Percentiles rank a stretch among this genome's conserved stretches.
Conservation (phyloP, 371 early-diverging fungal genomes). For the Rhizopus stolonifer region DNA sequence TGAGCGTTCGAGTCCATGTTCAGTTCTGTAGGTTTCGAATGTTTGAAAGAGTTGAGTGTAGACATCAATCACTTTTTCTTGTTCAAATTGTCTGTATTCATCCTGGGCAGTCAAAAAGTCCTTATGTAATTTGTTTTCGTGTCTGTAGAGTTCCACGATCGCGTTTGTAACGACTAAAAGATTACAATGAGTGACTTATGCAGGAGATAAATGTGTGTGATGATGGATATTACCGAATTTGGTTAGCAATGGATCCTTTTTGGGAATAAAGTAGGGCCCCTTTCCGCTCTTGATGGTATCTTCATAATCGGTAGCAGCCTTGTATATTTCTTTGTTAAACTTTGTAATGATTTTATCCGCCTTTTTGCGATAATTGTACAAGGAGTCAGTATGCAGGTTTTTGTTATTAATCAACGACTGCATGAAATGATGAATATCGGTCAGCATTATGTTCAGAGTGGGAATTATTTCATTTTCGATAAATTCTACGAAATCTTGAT, state of each 20-base stretch:
- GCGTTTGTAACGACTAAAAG: conserved; percentile 15
- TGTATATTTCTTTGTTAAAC: conserved; percentile 16
- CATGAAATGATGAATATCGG: conserved; percentile 16
- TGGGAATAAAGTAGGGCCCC: conserved; percentile 13
- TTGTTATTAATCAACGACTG: conserved; percentile 14
- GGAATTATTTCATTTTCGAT: conserved; percentile 25
- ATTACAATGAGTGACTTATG: background rate
- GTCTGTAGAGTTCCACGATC: conserved; percentile 13
- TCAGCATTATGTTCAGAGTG: conserved; percentile 14
- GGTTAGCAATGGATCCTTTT: conserved; percentile 21
- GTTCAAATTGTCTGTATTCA: conserved; percentile 25
- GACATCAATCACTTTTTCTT: conserved; percentile 22
- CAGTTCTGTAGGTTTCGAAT: conserved; percentile 18
- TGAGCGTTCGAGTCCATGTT: conserved; percentile 19
- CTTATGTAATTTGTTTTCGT: conserved; percentile 22
- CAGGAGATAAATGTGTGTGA: too few relatives aligned
- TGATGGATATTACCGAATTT: conserved; percentile 15
- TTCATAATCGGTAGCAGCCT: conserved; percentile 4
- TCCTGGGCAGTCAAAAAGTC: conserved; percentile 18
- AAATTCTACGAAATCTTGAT: conserved; percentile 27
- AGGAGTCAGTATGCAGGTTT: conserved; percentile 1
- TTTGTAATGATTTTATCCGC: conserved; percentile 19
- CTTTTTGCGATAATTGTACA: conserved; percentile 21
- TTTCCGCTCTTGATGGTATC: conserved; percentile 4
- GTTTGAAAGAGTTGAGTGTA: conserved; percentile 19